These are phyloP conservation scores for Juglanconis sp. DNA, from an alignment of 2,329 filamentous ascomycete genomes.

Conservation along the genomic window DNA sequence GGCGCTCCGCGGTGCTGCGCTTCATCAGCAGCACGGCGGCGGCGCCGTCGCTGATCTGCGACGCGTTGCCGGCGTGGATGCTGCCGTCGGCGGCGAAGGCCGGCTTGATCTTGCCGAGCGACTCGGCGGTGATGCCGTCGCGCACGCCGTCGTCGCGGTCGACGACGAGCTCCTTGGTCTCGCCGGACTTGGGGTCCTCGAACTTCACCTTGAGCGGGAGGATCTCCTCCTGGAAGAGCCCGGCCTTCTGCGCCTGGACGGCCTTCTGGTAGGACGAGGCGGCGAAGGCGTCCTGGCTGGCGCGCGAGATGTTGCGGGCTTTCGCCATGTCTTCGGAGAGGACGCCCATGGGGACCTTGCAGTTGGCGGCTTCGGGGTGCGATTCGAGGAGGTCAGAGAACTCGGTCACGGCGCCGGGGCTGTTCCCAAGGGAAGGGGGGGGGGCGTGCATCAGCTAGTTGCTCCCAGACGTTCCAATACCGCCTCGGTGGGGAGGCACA, in stretches of 20 bases:
- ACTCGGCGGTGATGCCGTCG: conserved; percentile 80
- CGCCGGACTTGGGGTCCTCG: conserved; percentile 85
- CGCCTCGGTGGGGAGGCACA: background rate
- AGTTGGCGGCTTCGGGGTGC: conserved; percentile 82
- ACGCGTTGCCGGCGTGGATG: conserved; percentile 96
- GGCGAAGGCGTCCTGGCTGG: conserved; percentile 85
- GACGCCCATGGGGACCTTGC: conserved; percentile 95
- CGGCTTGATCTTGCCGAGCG: conserved; percentile 83
- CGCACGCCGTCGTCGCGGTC: conserved; percentile 84
- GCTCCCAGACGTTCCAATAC: background rate
- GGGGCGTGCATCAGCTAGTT: background rate
- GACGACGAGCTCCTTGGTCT: conserved; percentile 80
- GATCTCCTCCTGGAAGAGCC: conserved; percentile 93
- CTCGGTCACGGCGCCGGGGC: conserved; percentile 80
- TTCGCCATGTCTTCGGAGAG: conserved; percentile 94
- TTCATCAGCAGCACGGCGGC: conserved; percentile 95
- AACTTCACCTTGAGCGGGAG: conserved; percentile 80
- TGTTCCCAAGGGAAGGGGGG: conserved; percentile 28
- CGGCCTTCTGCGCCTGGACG: conserved; percentile 74
- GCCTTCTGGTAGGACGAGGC: conserved; percentile 93
- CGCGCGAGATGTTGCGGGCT: conserved; percentile 69
- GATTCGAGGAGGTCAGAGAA: conserved; percentile 86
- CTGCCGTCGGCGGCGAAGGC: conserved; percentile 88
- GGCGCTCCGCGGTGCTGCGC: conserved; percentile 81
- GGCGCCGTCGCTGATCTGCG: conserved; percentile 92